A percentile compares a stretch with the other conserved stretches of the same genome.
Conservation (phyloP, 345 rosid species). For the Arabis alpina region DNA sequence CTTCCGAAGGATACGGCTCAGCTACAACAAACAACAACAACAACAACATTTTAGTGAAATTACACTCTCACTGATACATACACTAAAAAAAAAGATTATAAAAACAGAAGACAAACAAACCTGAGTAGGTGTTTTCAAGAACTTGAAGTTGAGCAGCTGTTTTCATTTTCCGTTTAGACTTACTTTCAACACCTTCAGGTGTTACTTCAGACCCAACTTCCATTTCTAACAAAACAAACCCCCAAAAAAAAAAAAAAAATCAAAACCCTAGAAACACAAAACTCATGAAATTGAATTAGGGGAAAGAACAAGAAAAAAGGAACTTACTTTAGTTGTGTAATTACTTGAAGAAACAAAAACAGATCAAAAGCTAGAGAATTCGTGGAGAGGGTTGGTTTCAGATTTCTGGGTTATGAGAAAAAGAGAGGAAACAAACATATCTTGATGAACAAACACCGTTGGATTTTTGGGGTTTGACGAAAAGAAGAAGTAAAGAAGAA, state of each 20-base stretch:
- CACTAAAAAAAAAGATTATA: background rate
- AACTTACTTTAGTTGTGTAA: slow-evolving; percentile 8
- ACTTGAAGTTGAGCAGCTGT: slow-evolving; percentile 90
- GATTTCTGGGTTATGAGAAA: background rate
- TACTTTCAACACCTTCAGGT: slow-evolving; percentile 59
- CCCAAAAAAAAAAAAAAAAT: slow-evolving; percentile 30
- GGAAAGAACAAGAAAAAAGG: slow-evolving; percentile 8
- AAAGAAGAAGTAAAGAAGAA: slow-evolving; percentile 43
- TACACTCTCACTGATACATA: background rate
- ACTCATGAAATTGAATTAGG: slow-evolving; percentile 19
- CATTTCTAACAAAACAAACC: slow-evolving; percentile 37
- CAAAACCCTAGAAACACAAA: slow-evolving; percentile 31
- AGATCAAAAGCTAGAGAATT: slow-evolving; percentile 28
- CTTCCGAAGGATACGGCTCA: slow-evolving; percentile 83
- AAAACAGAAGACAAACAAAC: slow-evolving; percentile 41
- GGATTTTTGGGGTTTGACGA: slow-evolving; percentile 46
- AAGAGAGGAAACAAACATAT: slow-evolving; percentile 4
- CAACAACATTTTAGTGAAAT: background rate
- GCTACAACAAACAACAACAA: slow-evolving; percentile 39
- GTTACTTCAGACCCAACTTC: slow-evolving; percentile 57
- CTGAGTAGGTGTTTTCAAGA: slow-evolving; percentile 78
- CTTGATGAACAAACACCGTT: slow-evolving; percentile 26
- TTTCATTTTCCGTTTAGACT: slow-evolving; percentile 89
- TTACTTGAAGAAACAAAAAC: slow-evolving; percentile 17
- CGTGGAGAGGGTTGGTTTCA: background rate